phyloP scores from a whole-genome alignment of 495 filamentous ascomycete genomes.

The Talaromyces nanjingensis region DNA sequence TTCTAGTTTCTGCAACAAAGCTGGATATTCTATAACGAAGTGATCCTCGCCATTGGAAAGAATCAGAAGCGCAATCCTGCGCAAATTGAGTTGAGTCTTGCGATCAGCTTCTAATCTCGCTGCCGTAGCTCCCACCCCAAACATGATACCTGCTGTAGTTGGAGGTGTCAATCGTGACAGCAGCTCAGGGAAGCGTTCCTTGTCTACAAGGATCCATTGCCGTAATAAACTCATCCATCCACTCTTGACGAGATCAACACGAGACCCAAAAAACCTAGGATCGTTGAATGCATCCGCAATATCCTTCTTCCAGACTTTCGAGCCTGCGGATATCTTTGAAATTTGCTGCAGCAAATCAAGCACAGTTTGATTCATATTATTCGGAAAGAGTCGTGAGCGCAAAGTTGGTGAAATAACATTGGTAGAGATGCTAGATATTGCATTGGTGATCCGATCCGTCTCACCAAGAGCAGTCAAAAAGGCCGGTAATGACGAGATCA shows the following conservation, averaged over 20 bases:
- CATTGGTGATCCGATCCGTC: slow-evolving; percentile 71
- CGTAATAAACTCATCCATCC: slow-evolving; percentile 78
- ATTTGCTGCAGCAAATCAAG: slow-evolving; percentile 73
- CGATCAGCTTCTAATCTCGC: slow-evolving; percentile 92
- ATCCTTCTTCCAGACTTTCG: slow-evolving; percentile 92
- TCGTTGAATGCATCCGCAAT: slow-evolving; percentile 89
- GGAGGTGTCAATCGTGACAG: slow-evolving; percentile 72
- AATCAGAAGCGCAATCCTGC: slow-evolving; percentile 69
- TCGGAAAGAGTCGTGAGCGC: slow-evolving; percentile 79
- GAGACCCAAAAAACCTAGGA: slow-evolving; percentile 67
- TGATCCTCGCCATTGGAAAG: slow-evolving; percentile 68
- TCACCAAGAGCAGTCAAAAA: slow-evolving; percentile 82
- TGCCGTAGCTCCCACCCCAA: slow-evolving; percentile 91
- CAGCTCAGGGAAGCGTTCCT: slow-evolving; percentile 79
- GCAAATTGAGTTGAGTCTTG: slow-evolving; percentile 84
- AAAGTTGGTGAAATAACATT: slow-evolving; percentile 78
- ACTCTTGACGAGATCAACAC: slow-evolving; percentile 55
- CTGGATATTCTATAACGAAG: slow-evolving; percentile 67
- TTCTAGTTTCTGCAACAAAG: slow-evolving; percentile 73
- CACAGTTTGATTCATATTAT: slow-evolving; percentile 66
- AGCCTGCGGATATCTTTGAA: slow-evolving; percentile 64
- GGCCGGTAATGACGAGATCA: slow-evolving; percentile 70
- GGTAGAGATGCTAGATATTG: slow-evolving; percentile 70
- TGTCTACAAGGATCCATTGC: slow-evolving; percentile 77
- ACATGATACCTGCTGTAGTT: slow-evolving; percentile 94